Base-by-base conservation (phyloP, 176 grass and related monocot genomes). In the Aegilops longissima region DNA sequence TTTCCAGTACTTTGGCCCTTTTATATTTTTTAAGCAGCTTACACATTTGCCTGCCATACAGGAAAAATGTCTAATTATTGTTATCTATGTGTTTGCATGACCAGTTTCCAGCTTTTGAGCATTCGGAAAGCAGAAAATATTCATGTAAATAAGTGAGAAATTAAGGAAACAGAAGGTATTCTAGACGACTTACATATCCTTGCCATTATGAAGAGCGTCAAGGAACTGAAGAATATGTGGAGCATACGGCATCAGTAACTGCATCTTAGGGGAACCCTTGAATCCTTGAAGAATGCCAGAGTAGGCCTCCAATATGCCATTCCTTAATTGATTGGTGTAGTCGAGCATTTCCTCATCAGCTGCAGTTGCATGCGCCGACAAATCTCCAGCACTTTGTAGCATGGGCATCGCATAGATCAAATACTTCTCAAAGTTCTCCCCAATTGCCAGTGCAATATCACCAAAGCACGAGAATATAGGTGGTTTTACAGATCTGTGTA, bases 221-320 rank as follows among this genome's bases (percentile, higher is more conserved):
- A 94, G 90, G 74, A 97, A 94, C 39, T 92, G 87, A n/a, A 97
- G 38, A 83, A 97, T 89, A 88, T 97, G 76, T 10, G 85, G 73
- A n/a, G 87, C 94, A 92, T 92, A 97, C 0, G 85, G 85, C 92
- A 97, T 88, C 85, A 94, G 49, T 40, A 94, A 45, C 64, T 94
- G 92, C 18, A 86, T 94, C 83, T 94, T 94, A 2, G 85, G 87
- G 66, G 94, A 94, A 52, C 87, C 84, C 85, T 97, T 97, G 73
- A 97, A 97, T 63, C 92, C 94, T 89, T 97, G 94, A 87, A 97
- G 90, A 87, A 97, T 94, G 79, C 94, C 94, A 84, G 94, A 94
- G 87, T 97, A 97, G 76, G 94, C 94, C 83, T 97, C 94, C 80
- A 97, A 90, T 66, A 97, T 97, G 35, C 94, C 92, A 59, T 92